Evolutionary conservation across 2,329 filamentous ascomycete species (phyloP).

Genomic region (Sarocladium oryzae): DNA sequence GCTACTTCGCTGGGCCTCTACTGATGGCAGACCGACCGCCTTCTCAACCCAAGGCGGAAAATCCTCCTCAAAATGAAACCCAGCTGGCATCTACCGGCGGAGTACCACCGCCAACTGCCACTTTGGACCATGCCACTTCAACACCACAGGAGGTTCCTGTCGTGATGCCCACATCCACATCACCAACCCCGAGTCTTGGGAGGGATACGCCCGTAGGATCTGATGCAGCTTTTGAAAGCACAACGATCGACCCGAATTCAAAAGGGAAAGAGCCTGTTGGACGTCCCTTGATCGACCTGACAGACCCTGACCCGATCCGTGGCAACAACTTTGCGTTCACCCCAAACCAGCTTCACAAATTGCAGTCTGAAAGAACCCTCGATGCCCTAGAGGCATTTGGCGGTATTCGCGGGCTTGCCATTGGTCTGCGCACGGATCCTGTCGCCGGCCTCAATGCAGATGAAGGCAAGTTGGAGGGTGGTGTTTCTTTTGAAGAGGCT

Average conservation of each 20-base stretch:
- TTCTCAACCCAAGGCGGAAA: background rate
- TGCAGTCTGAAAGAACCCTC: constrained; percentile 43
- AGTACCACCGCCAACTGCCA: background rate
- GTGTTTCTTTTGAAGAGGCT: constrained; percentile 44
- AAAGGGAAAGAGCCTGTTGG: background rate
- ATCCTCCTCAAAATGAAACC: background rate
- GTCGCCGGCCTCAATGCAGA: constrained; percentile 42
- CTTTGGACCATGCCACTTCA: constrained; percentile 1
- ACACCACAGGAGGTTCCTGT: background rate
- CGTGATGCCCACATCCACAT: background rate
- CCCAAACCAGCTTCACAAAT: constrained; percentile 45
- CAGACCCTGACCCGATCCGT: constrained; percentile 19
- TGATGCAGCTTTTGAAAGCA: background rate
- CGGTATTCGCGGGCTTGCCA: constrained; percentile 45
- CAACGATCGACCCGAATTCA: background rate
- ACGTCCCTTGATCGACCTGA: constrained; percentile 17
- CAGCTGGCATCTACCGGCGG: background rate
- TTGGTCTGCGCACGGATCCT: constrained; percentile 42
- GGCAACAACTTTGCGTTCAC: constrained; percentile 47
- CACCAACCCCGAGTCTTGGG: background rate
- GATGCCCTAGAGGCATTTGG: constrained; percentile 44
- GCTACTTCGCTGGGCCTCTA: background rate
- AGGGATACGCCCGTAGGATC: background rate
- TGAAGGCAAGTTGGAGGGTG: constrained; percentile 38
- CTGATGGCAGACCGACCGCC: constrained; percentile 4